These are phyloP conservation scores for Neofusicoccum umdonicola DNA, from an alignment of 2,329 filamentous ascomycete species.

Conservation along the genomic window DNA sequence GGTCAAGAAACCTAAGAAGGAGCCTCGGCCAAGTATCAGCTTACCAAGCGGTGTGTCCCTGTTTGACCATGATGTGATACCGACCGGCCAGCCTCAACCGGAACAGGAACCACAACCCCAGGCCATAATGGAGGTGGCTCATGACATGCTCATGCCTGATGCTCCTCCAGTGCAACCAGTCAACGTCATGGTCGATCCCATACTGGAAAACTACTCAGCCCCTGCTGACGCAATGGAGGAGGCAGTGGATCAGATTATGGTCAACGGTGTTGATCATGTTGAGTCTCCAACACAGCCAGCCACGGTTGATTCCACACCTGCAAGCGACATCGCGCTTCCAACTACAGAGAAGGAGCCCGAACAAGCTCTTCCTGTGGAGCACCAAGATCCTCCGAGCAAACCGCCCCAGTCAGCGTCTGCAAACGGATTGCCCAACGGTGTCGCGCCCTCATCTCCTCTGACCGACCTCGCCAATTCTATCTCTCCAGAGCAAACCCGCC, in stretches of 20 bases:
- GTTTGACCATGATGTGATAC: constrained; percentile 5
- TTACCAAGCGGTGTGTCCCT: not conserved
- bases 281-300: constrained; percentile 12
- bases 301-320: constrained; percentile 23
- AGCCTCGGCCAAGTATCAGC: not conserved
- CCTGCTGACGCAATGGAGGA: not conserved
- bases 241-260: not conserved
- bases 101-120: not conserved
- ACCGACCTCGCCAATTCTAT: constrained; percentile 18
- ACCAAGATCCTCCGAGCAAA: constrained; percentile 19
- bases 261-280: not conserved
- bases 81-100: not conserved
- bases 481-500: constrained; percentile 17
- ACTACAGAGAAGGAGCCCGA: constrained; percentile 32
- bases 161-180: constrained; percentile 4
- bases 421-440: constrained; percentile 17
- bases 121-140: not conserved
- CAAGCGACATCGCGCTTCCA: constrained; percentile 32
- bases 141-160: constrained; percentile 5
- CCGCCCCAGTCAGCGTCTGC: constrained; percentile 31
- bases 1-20: constrained; percentile 17
- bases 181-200: not conserved
- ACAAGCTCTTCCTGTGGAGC: constrained; percentile 22
- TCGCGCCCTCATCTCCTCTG: constrained; percentile 20
- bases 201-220: not conserved